Conservation (phyloP, 176 grass and related monocot genomes). For the Carex kokanica region DNA sequence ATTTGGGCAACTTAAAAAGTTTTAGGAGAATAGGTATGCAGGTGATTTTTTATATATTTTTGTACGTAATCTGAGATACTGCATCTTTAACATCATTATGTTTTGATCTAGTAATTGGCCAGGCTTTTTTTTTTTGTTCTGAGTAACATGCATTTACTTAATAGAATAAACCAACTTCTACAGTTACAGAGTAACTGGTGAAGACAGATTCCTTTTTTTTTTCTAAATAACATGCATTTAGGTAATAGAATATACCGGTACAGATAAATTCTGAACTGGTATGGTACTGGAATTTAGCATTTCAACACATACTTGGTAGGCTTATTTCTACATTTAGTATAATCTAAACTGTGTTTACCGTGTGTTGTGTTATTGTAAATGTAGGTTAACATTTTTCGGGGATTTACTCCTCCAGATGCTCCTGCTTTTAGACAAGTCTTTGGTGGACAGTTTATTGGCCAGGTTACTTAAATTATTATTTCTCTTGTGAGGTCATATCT, state of each 20-base stretch:
- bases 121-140: background rate
- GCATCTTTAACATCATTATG: background rate
- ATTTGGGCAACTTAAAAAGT: background rate
- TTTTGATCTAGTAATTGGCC: background rate
- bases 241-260: background rate
- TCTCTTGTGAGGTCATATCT: slow-evolving; percentile 17
- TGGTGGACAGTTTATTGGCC: slow-evolving; percentile 97
- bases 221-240: too few species aligned
- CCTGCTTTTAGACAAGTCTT: slow-evolving; percentile 81
- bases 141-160: background rate
- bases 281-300: background rate
- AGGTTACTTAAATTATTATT: slow-evolving; percentile 45
- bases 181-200: background rate
- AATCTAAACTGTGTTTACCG: background rate
- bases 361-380: background rate
- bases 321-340: background rate
- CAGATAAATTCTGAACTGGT: background rate
- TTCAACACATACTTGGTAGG: background rate
- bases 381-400: slow-evolving; percentile 88
- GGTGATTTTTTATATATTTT: background rate
- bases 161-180: background rate
- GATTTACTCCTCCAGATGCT: slow-evolving; percentile 73
- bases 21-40: background rate
- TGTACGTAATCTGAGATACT: background rate
- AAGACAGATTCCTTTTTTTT: too few species aligned